Evolutionary conservation across 805 yeast species (phyloP), one percentile per base, ranked within the genome.

Genomic region (Candida tallmaniae): DNA sequence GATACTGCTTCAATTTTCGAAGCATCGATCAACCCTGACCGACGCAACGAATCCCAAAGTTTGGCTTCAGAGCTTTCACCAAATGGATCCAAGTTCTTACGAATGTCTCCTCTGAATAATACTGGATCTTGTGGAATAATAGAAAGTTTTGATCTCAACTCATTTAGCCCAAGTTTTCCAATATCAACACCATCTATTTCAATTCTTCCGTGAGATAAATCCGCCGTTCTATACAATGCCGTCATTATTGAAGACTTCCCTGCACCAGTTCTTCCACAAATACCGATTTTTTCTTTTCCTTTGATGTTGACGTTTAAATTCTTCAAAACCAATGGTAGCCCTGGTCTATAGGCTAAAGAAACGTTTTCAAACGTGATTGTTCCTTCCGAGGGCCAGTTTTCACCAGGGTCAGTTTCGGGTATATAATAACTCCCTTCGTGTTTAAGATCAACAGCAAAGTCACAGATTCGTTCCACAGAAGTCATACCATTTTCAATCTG

Each of bases 221-320:
- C 84, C n/a, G 67, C 58, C 30, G 79, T 50, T 45, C 85, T 60
- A 51, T 68, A 79, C 35, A 79, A 54, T 0, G 83, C 81, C 6
- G 77, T 68, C 76, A 78, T 78, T 29, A 79, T 74, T 3, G 84
- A 70, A 2, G 80, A 64, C 56, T 79, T 80, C 27, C 95, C 95
- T 3, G 95, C 94, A 47, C 95, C 95, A 0, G 95, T 86, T 52
- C 95, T 72, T 29, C 95, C 95, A 64, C 90, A 82, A 36, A 86
- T 79, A 30, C 95, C 95, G 45, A 86, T 72, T 50, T 81, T 84
- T 52, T 85, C 86, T 12, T 70, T 62, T 0, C 79, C 71, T 6
- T 64, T 53, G 29, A 83, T 63, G 8, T 41, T 58, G 45, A 69
- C 51, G 17, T 48, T 54, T 35, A 79, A 45, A 36, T 69, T 51